Conservation (phyloP, 257 asterid genomes). For the Solanum ahanhuiri region DNA sequence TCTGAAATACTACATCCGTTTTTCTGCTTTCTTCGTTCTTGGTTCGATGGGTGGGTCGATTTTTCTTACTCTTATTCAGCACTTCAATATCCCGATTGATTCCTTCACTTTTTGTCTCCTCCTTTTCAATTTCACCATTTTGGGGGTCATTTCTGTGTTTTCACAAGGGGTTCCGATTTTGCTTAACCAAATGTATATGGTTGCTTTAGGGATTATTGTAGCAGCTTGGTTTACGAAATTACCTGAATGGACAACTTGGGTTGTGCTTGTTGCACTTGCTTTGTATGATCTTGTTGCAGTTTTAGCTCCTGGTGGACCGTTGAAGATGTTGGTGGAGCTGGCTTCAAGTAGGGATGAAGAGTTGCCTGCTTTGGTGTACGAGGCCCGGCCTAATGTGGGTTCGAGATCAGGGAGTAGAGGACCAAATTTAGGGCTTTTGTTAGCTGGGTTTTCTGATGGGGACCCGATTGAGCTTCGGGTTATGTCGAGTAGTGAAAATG, state of each 20-base stretch:
- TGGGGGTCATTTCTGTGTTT: constrained; percentile 74
- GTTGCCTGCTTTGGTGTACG: constrained; percentile 88
- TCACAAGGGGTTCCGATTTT: constrained; percentile 69
- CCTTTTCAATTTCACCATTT: constrained; percentile 53
- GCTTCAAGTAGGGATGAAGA: constrained; percentile 82
- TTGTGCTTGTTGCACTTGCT: constrained; percentile 76
- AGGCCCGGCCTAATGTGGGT: constrained; percentile 60
- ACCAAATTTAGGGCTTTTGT: constrained; percentile 39
- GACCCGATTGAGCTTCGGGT: constrained; percentile 39
- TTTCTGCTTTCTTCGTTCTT: constrained; percentile 63
- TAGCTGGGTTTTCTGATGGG: constrained; percentile 25
- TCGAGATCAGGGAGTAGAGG: constrained; percentile 23
- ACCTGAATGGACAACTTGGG: constrained; percentile 99
- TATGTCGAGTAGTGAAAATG: constrained; percentile 16
- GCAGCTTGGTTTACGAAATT: constrained; percentile 88
- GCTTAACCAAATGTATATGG: constrained; percentile 72
- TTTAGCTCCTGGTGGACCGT: constrained; percentile 90
- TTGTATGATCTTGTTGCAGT: constrained; percentile 85
- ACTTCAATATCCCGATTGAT: constrained; percentile 66
- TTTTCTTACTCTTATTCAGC: constrained; percentile 45
- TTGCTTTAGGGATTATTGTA: constrained; percentile 66
- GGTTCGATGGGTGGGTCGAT: constrained; percentile 83
- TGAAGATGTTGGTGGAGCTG: constrained; percentile 82
- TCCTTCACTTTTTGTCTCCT: constrained; percentile 45
- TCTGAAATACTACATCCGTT: constrained; percentile 70